Conservation (phyloP, 306 rosid genomes). For the Malus orientalis region DNA sequence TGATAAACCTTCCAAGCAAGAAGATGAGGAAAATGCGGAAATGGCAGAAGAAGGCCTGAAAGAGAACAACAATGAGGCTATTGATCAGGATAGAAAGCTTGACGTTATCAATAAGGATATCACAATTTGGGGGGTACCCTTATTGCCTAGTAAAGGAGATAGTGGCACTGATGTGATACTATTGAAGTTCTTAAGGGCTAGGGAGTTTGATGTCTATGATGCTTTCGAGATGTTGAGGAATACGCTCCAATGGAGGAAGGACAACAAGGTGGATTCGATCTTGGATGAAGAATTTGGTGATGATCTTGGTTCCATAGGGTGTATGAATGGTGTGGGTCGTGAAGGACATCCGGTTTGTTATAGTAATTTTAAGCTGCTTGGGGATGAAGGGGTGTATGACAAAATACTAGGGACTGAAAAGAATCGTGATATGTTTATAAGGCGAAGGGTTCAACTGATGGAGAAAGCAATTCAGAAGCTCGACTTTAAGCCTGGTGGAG, state of each 20-base stretch:
- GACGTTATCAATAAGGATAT: slow-evolving; percentile 18
- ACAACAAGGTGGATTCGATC: slow-evolving; percentile 42
- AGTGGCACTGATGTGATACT: slow-evolving; percentile 55
- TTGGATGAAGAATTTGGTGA: slow-evolving; percentile 32
- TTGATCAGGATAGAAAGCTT: not conserved
- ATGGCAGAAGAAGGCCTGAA: not conserved
- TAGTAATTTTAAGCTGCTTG: slow-evolving; percentile 51
- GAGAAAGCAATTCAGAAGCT: slow-evolving; percentile 58
- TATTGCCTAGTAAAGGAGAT: slow-evolving; percentile 32
- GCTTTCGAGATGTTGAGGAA: slow-evolving; percentile 58
- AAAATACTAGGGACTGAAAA: slow-evolving; percentile 52
- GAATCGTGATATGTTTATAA: slow-evolving; percentile 45
- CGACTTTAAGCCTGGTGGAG: slow-evolving; percentile 55
- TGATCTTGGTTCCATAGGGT: slow-evolving; percentile 31
- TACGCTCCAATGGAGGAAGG: slow-evolving; percentile 62
- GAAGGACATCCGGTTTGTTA: slow-evolving; percentile 79
- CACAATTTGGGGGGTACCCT: slow-evolving; percentile 56
- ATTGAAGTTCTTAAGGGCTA: slow-evolving; percentile 57
- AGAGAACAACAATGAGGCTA: not conserved
- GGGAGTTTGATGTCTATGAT: slow-evolving; percentile 64
- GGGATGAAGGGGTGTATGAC: slow-evolving; percentile 50
- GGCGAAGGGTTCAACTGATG: slow-evolving; percentile 56
- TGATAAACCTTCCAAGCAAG: not conserved
- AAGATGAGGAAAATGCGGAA: not conserved
- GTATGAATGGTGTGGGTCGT: slow-evolving; percentile 50